These are phyloP conservation scores for Murraya koenigii DNA, from an alignment of 345 rosid genomes.

Conservation along the genomic window DNA sequence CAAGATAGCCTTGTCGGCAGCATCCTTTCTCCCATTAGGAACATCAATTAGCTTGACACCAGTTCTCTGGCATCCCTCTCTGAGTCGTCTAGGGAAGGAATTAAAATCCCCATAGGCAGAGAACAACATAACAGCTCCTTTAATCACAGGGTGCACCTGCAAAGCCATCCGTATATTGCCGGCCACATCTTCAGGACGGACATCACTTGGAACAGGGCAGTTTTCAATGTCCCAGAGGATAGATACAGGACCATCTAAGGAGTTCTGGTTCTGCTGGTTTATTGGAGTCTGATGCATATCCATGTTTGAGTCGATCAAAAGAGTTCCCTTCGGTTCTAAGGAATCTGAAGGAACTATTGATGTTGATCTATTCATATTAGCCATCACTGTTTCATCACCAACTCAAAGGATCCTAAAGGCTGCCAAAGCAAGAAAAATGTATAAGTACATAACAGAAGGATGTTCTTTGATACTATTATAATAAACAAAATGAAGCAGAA, in stretches of 20 bases:
- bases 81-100: slow-evolving; percentile 80
- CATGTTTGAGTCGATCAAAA: slow-evolving; percentile 32
- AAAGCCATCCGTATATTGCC: slow-evolving; percentile 92
- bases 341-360: slow-evolving; percentile 27
- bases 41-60: slow-evolving; percentile 95
- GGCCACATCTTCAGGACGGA: slow-evolving; percentile 89
- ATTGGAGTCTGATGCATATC: slow-evolving; percentile 27
- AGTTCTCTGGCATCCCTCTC: slow-evolving; percentile 98
- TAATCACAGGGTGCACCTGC: slow-evolving; percentile 76
- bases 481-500: background rate
- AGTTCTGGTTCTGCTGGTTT: slow-evolving; percentile 32
- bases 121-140: slow-evolving; percentile 69
- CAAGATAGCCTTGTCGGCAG: slow-evolving; percentile 94
- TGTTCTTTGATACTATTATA: background rate
- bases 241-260: slow-evolving; percentile 66
- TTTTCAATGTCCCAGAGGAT: slow-evolving; percentile 98
- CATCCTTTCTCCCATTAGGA: slow-evolving; percentile 96
- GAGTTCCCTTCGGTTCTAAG: slow-evolving; percentile 24
- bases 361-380: slow-evolving; percentile 24
- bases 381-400: slow-evolving; percentile 28
- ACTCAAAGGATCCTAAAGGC: slow-evolving; percentile 14
- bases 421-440: background rate
- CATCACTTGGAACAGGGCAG: slow-evolving; percentile 88
- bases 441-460: background rate
- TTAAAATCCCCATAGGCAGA: slow-evolving; percentile 98